Percentiles rank a stretch among this genome's conserved stretches.
phyloP scores from a whole-genome alignment of 2,329 filamentous ascomycete species.

The Septoria linicola region DNA sequence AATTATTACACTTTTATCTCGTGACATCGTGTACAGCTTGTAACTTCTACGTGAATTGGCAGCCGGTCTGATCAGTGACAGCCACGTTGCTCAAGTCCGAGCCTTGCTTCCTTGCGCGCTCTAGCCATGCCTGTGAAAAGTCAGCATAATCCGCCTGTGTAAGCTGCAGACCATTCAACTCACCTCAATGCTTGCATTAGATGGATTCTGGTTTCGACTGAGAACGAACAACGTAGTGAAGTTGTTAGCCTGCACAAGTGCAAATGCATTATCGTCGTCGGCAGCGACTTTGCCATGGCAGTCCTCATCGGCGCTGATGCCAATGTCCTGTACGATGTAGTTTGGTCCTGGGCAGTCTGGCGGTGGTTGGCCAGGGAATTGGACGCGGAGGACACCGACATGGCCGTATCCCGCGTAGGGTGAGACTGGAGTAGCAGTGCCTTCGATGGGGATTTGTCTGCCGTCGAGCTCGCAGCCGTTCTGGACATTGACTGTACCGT shows the following conservation, averaged over 20 bases:
- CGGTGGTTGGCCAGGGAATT: constrained; percentile 24
- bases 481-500: constrained; percentile 26
- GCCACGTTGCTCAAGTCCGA: constrained; percentile 23
- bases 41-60: constrained; percentile 15
- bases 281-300: constrained; percentile 2
- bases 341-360: constrained; percentile 27
- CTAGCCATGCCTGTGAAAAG: constrained; percentile 19
- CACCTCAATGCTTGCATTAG: constrained; percentile 24
- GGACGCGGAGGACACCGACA: constrained; percentile 23
- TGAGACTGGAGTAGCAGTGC: constrained; percentile 23
- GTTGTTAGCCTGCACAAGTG: constrained; percentile 27
- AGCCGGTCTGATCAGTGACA: constrained; percentile 21
- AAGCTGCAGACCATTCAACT: not conserved
- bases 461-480: constrained; percentile 24
- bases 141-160: not conserved
- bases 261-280: constrained; percentile 22
- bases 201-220: constrained; percentile 25
- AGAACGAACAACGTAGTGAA: constrained; percentile 28
- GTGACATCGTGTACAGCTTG: too few species aligned
- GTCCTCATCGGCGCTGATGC: constrained; percentile 4
- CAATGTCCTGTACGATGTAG: constrained; percentile 21
- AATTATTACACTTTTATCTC: too few species aligned
- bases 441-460: constrained; percentile 20
- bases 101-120: constrained; percentile 20
- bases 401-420: constrained; percentile 21